Base-by-base conservation (phyloP, 805 yeast genomes). In the Ogataea trehalophila region DNA sequence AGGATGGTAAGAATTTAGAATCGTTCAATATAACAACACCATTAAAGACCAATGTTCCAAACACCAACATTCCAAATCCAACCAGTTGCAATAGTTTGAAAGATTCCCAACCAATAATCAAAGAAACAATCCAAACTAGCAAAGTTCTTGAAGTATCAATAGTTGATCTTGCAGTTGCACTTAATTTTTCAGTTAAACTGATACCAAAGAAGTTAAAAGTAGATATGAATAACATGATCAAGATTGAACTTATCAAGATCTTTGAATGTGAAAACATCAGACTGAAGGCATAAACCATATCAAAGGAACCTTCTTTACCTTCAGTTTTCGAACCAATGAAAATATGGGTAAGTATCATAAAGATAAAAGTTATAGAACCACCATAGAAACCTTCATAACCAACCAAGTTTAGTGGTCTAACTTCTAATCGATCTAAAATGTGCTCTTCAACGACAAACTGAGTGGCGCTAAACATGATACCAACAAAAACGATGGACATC, bases 381-480 rank as follows among this genome's bases (percentile, higher is more conserved):
- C 95, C 95, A 59, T 76, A 85, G 23, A 79, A 66, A 2, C 95
- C 95, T 65, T 87, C 94, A 52, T 73, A 80, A 37, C 85, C 89
- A 16, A 87, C 94, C 48, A 86, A 69, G 50, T 74, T 72, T 52
- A 84, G 60, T 3, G 94, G 91, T 5, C 73, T 73, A 39, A 86
- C 70, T 14, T 77, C 70, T 55, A 77, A 71, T 47, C 68, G 70
- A 23, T 71, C 63, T 49, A 87, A 66, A 41, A 87, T 73, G 56
- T 81, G 81, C 59, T 87, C 95, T 60, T 87, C 95, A 37, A 81
- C 72, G 3, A 87, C 94, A 63, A 85, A 87, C 61, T 87, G 95
- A 15, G 81, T 66, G 0, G 94, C 94, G 44, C 83, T 80, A 52
- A 84, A 75, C n/a, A 80, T 58, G 55, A 81, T 86, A 7, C 85